Conservation (phyloP, 2,329 filamentous ascomycete species). For the Diaporthe sp. region DNA sequence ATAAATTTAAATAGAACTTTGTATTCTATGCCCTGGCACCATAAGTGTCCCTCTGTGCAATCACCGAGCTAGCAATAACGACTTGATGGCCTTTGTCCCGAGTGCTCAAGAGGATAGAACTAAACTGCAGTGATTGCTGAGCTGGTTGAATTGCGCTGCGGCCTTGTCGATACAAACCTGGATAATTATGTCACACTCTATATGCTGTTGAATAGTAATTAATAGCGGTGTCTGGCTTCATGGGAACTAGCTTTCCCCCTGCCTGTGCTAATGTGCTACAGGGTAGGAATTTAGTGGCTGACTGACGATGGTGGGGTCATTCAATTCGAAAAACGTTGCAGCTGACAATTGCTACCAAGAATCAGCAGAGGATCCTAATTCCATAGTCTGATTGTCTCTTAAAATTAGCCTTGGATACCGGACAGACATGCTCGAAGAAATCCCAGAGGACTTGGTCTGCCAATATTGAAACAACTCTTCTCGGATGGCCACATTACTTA, state of each 20-base stretch:
- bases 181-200: not conserved
- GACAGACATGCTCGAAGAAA: not conserved
- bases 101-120: not conserved
- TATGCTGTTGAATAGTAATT: not conserved
- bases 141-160: not conserved
- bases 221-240: not conserved
- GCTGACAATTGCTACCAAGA: not conserved
- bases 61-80: not conserved
- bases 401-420: too few species aligned
- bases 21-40: not conserved
- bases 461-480: not conserved
- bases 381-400: not conserved
- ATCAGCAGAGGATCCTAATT: not conserved
- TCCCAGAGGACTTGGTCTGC: not conserved
- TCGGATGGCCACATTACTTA: not conserved
- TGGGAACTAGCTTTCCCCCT: not conserved
- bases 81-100: not conserved
- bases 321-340: not conserved
- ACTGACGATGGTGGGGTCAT: not conserved
- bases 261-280: not conserved
- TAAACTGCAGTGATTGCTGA: not conserved
- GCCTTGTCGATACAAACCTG: not conserved
- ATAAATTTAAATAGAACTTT: not conserved
- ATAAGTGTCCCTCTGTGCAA: rapidly evolving
- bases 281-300: not conserved